Evolutionary conservation across 768 basidiomycete genomes (phyloP).

Genomic region (Candolleomyces eurysporus): DNA sequence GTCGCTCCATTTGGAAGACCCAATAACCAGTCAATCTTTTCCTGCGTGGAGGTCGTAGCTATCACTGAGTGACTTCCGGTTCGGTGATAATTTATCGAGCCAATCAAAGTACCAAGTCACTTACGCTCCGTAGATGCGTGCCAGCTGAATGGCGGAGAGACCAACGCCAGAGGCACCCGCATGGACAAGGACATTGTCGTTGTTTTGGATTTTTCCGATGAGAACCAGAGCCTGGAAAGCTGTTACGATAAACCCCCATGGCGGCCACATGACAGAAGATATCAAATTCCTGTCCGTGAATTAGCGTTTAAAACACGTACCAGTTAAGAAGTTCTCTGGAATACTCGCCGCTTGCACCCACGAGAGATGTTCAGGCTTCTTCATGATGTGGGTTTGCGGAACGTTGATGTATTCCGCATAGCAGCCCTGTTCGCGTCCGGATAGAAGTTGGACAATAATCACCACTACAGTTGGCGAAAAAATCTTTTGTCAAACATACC

Average conservation of each 20-base stretch:
- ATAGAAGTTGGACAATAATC: not conserved
- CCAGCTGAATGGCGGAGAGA: constrained; percentile 83
- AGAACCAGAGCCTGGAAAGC: constrained; percentile 54
- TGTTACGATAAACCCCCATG: constrained; percentile 14
- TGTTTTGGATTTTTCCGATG: constrained; percentile 64
- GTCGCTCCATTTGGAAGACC: constrained; percentile 68
- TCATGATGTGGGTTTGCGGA: constrained; percentile 61
- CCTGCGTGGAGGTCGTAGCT: constrained; percentile 81
- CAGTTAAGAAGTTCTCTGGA: constrained; percentile 87
- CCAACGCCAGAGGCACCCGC: constrained; percentile 92
- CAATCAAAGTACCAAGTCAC: constrained; percentile 25
- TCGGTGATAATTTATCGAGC: constrained; percentile 3
- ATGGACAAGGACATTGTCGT: constrained; percentile 82
- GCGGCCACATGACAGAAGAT: not conserved
- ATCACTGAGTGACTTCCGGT: constrained; percentile 60
- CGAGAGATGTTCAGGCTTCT: constrained; percentile 70
- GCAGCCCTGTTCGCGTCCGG: constrained; percentile 58
- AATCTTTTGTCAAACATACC: constrained; percentile 41
- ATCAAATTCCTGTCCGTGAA: not conserved
- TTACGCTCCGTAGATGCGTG: constrained; percentile 71
- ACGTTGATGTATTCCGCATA: constrained; percentile 85
- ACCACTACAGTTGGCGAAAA: constrained; percentile 6
- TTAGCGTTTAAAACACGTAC: constrained; percentile 31
- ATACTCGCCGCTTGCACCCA: constrained; percentile 87
- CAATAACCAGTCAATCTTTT: constrained; percentile 78